Evolutionary conservation across 139 green algal species (phyloP).

Genomic region (Zygnema circumcarinatum): DNA sequence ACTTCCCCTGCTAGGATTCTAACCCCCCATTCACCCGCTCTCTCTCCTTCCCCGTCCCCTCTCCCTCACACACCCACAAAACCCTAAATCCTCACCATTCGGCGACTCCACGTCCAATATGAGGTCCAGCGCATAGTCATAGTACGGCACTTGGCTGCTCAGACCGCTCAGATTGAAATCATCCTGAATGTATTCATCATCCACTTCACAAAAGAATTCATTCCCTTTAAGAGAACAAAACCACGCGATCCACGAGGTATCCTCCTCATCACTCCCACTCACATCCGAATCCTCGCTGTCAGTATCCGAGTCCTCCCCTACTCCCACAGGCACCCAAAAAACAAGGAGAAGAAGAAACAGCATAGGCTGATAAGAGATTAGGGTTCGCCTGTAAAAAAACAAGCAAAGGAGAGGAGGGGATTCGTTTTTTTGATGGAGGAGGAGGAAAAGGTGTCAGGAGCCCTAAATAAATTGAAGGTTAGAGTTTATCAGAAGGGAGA

Average conservation of each 20-base stretch:
- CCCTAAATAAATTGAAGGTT: too few relatives aligned
- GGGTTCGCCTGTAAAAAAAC: not conserved
- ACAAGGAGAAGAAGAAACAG: not conserved
- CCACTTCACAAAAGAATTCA: constrained; percentile 75
- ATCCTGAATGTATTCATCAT: constrained; percentile 98
- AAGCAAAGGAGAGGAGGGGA: not conserved
- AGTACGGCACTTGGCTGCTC: constrained; percentile 91
- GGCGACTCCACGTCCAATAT: constrained; percentile 91
- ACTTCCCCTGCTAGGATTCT: too few relatives aligned
- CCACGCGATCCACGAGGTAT: constrained; percentile 88
- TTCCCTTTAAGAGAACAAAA: constrained; percentile 84
- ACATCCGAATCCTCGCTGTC: constrained; percentile 63
- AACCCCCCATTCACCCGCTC: too few relatives aligned
- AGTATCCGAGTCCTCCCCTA: constrained; percentile 54
- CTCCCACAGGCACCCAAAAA: constrained; percentile 1
- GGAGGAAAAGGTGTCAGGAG: too few relatives aligned
- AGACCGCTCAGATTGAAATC: constrained; percentile 97
- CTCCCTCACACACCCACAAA: too few relatives aligned
- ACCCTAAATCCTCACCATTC: constrained; percentile 66
- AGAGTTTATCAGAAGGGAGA: too few relatives aligned
- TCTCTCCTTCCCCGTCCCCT: too few relatives aligned
- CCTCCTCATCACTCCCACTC: constrained; percentile 64
- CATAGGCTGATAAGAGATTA: not conserved
- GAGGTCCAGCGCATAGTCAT: constrained; percentile 96
- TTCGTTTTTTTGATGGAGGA: not conserved